Evolutionary conservation across 2,329 filamentous ascomycete genomes (phyloP).

Genomic region (Alternaria tenuissima): DNA sequence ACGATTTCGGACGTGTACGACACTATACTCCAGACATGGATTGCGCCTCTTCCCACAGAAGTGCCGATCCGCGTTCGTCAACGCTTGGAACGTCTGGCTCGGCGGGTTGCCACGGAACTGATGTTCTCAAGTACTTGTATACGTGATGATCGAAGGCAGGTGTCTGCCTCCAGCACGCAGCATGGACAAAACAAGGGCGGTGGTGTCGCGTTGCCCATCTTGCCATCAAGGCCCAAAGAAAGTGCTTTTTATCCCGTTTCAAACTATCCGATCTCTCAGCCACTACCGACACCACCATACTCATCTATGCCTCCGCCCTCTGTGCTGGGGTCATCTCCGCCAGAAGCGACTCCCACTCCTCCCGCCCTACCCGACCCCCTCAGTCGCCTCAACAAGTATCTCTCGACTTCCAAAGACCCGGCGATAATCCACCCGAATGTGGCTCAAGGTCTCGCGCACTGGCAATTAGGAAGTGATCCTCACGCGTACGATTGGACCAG

Average conservation of each 20-base stretch:
- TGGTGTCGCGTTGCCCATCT: slow-evolving; percentile 27
- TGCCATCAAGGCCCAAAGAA: slow-evolving; percentile 26
- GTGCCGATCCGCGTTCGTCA: slow-evolving; percentile 38
- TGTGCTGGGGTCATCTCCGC: slow-evolving; percentile 16
- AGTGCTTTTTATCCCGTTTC: neutral
- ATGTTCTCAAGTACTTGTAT: slow-evolving; percentile 46
- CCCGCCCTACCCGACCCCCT: slow-evolving; percentile 24
- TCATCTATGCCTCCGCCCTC: slow-evolving; percentile 21
- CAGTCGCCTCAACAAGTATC: slow-evolving; percentile 49
- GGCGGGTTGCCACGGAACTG: slow-evolving; percentile 49
- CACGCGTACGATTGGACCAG: slow-evolving; percentile 53
- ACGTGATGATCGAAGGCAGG: slow-evolving; percentile 3
- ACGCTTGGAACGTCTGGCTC: slow-evolving; percentile 42
- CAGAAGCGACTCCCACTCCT: slow-evolving; percentile 5
- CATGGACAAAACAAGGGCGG: slow-evolving; percentile 18
- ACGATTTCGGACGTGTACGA: slow-evolving; percentile 43
- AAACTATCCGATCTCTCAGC: slow-evolving; percentile 13
- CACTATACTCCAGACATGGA: slow-evolving; percentile 40
- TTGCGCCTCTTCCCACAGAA: slow-evolving; percentile 39
- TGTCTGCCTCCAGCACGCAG: slow-evolving; percentile 16
- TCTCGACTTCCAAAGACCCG: slow-evolving; percentile 30
- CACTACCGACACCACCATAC: slow-evolving; percentile 24
- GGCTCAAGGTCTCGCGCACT: slow-evolving; percentile 52
- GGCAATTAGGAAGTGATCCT: slow-evolving; percentile 51
- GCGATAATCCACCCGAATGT: slow-evolving; percentile 43